These are phyloP conservation scores for Adansonia gregorii DNA, from an alignment of 441 rosid genomes.

Conservation along the genomic window DNA sequence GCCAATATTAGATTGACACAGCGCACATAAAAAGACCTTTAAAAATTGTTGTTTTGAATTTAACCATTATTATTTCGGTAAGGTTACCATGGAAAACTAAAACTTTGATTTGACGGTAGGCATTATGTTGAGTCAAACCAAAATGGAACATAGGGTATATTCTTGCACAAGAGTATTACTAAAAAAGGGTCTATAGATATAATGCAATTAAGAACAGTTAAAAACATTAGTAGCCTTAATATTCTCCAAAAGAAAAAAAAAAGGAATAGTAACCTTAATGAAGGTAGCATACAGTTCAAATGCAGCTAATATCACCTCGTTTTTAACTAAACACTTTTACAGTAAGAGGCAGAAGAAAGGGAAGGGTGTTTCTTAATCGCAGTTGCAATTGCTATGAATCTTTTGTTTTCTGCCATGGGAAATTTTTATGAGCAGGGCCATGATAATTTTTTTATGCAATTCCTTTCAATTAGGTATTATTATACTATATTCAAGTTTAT, in stretches of 20 bases:
- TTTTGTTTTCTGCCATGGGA: neutral
- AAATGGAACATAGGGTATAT: neutral
- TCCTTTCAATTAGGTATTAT: neutral
- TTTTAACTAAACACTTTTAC: neutral
- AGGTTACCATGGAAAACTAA: neutral
- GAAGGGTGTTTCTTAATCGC: neutral
- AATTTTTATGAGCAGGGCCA: neutral
- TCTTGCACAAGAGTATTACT: neutral
- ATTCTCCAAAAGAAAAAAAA: neutral
- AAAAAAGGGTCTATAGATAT: neutral
- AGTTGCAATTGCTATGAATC: neutral
- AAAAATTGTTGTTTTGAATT: neutral
- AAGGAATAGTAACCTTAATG: slow-evolving; percentile 8
- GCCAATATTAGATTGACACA: neutral
- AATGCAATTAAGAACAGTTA: neutral
- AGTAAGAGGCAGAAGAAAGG: neutral
- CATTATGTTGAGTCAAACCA: neutral
- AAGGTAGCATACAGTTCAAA: neutral
- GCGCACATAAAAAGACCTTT: neutral
- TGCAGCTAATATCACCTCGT: neutral
- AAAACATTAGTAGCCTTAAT: neutral
- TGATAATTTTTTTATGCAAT: neutral
- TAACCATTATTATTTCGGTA: slow-evolving; percentile 2
- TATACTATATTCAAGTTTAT: neutral
- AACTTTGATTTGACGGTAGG: neutral